Conservation (phyloP, 2,329 filamentous ascomycete genomes). For the Aureobasidium sp. region DNA sequence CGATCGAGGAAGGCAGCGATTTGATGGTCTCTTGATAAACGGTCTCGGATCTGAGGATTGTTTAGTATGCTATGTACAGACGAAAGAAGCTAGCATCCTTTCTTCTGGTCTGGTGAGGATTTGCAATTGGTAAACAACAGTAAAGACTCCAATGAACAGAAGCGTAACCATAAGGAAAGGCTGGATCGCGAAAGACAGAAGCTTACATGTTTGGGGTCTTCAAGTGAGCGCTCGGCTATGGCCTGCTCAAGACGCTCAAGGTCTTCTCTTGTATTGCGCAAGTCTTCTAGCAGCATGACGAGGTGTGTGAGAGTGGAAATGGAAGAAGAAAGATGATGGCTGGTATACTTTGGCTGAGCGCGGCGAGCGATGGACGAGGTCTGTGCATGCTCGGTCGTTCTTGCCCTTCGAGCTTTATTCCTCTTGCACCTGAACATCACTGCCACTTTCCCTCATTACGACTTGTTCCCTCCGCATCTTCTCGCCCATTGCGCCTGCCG, state of each 20-base stretch:
- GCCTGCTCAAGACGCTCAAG: constrained; percentile 92
- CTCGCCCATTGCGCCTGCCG: background rate
- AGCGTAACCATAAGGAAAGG: background rate
- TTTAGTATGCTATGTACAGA: background rate
- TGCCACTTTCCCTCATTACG: background rate
- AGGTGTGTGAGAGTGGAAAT: background rate
- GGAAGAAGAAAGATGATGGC: constrained; percentile 3
- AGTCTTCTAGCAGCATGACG: constrained; percentile 78
- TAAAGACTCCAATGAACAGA: background rate
- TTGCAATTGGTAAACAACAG: constrained; percentile 44
- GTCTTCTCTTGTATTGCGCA: constrained; percentile 92
- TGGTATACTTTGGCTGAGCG: background rate
- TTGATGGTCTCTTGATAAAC: constrained; percentile 86
- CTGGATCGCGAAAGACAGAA: background rate
- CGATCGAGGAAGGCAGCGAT: constrained; percentile 78
- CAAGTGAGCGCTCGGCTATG: constrained; percentile 77
- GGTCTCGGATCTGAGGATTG: constrained; percentile 66
- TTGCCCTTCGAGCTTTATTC: constrained; percentile 13
- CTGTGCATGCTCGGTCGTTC: constrained; percentile 6
- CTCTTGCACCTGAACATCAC: background rate
- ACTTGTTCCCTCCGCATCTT: background rate
- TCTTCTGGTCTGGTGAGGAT: background rate
- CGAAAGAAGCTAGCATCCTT: background rate
- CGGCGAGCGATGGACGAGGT: constrained; percentile 11
- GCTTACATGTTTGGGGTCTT: constrained; percentile 68